A percentile compares a stretch with the other conserved stretches of the same genome.
phyloP scores from a whole-genome alignment of 192 early-diverging fungal species.

The Phycomyces nitens region DNA sequence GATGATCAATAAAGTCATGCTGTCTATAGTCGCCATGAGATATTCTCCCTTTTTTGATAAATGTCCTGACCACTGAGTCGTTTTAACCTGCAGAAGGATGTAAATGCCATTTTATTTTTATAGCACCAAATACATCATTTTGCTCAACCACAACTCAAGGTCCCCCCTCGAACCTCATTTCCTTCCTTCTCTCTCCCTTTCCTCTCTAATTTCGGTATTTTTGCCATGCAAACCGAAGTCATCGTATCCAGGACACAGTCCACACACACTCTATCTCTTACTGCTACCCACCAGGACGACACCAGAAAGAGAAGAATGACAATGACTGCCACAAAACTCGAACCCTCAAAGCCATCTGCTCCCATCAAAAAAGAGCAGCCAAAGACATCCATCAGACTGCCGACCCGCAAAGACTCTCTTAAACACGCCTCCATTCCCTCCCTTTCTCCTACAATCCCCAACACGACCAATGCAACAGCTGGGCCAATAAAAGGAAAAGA shows the following conservation, averaged over 20 bases:
- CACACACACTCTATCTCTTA: background rate
- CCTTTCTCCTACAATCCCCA: no score
- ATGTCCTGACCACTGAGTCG: background rate
- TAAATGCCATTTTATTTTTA: background rate
- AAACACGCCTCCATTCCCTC: background rate
- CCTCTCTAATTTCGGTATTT: background rate
- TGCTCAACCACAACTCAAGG: background rate
- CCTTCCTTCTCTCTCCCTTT: background rate
- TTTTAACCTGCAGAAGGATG: background rate
- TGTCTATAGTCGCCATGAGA: background rate
- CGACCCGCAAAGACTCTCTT: background rate
- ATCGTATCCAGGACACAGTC: background rate
- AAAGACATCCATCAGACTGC: background rate
- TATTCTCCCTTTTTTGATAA: background rate
- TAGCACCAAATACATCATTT: background rate
- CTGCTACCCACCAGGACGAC: background rate
- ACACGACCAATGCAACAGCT: background rate
- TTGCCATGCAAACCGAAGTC: background rate
- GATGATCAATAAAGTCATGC: background rate
- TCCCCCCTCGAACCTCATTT: background rate
- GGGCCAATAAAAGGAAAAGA: background rate
- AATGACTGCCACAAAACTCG: background rate
- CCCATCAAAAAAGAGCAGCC: background rate
- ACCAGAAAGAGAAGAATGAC: conserved; percentile 1
- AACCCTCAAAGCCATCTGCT: background rate